Conservation (phyloP, 2,329 filamentous ascomycete species). For the Phialophora chinensis region DNA sequence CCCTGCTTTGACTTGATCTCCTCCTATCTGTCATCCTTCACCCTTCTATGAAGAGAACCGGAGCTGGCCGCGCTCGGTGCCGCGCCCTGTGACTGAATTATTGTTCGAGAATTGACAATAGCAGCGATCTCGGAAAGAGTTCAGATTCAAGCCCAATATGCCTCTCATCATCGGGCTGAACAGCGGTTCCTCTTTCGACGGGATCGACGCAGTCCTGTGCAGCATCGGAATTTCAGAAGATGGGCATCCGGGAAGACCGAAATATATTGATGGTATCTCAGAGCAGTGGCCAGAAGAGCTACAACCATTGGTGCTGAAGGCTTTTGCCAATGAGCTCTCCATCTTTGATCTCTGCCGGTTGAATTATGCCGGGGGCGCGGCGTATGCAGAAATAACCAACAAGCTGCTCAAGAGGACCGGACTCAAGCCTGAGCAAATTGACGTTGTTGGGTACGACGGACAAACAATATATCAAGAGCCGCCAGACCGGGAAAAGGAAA, state of each 20-base stretch:
- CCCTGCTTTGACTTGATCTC: not conserved
- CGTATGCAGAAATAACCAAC: conserved; percentile 43
- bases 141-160: conserved; percentile 27
- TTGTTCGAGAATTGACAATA: not conserved
- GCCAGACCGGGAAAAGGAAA: conserved; percentile 38
- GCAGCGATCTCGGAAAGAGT: not conserved
- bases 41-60: not conserved
- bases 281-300: conserved; percentile 43
- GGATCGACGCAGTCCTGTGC: conserved; percentile 44
- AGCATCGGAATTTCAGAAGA: conserved; percentile 41
- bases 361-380: conserved; percentile 43
- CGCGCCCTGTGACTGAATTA: not conserved
- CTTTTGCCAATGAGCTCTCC: conserved; percentile 42
- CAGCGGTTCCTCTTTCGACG: conserved; percentile 44
- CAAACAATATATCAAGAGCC: conserved; percentile 46
- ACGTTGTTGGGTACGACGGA: conserved; percentile 44
- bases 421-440: conserved; percentile 40
- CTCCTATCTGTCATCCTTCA: not conserved
- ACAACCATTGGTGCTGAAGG: conserved; percentile 39
- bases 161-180: conserved; percentile 44
- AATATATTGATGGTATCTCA: conserved; percentile 41
- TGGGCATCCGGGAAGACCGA: conserved; percentile 41
- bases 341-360: conserved; percentile 43
- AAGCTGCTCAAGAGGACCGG: conserved; percentile 35
- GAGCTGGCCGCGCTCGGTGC: not conserved